Evolutionary conservation across 2,329 filamentous ascomycete species (phyloP).

Genomic region (Aspergillus phoenicis): DNA sequence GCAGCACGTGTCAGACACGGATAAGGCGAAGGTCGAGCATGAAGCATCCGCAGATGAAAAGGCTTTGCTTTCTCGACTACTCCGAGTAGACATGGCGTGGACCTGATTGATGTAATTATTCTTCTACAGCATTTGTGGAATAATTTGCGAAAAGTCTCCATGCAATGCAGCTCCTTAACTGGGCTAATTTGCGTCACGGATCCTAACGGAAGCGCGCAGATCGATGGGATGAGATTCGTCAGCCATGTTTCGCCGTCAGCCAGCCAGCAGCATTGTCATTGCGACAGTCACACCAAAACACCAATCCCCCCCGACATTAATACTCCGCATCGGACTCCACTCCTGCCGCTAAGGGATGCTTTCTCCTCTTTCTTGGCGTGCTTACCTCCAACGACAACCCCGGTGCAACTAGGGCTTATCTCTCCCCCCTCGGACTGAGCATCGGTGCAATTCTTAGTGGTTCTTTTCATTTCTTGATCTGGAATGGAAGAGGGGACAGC

Average conservation of each 20-base stretch:
- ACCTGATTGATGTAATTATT: slow-evolving; percentile 18
- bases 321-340: slow-evolving; percentile 28
- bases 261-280: neutral
- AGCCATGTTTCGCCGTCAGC: neutral
- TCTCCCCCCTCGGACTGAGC: slow-evolving; percentile 17
- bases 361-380: slow-evolving; percentile 28
- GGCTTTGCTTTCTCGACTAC: slow-evolving; percentile 25
- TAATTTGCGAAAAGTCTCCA: neutral
- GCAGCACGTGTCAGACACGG: slow-evolving; percentile 34
- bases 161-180: neutral
- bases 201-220: neutral
- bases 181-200: slow-evolving; percentile 6
- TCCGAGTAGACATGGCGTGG: slow-evolving; percentile 23
- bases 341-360: slow-evolving; percentile 14
- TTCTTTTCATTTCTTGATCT: slow-evolving; percentile 8
- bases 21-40: slow-evolving; percentile 19
- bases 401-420: slow-evolving; percentile 13
- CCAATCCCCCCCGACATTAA: slow-evolving; percentile 11
- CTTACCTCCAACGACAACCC: slow-evolving; percentile 14
- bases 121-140: neutral
- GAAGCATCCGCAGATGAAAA: slow-evolving; percentile 26
- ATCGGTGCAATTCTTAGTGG: slow-evolving; percentile 7
- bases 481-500: slow-evolving; percentile 9
- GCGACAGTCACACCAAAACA: slow-evolving; percentile 5
- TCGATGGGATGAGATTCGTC: slow-evolving; percentile 9